These are phyloP conservation scores for Botrytis medusae DNA, from an alignment of 2,329 filamentous ascomycete species.

Conservation along the genomic window DNA sequence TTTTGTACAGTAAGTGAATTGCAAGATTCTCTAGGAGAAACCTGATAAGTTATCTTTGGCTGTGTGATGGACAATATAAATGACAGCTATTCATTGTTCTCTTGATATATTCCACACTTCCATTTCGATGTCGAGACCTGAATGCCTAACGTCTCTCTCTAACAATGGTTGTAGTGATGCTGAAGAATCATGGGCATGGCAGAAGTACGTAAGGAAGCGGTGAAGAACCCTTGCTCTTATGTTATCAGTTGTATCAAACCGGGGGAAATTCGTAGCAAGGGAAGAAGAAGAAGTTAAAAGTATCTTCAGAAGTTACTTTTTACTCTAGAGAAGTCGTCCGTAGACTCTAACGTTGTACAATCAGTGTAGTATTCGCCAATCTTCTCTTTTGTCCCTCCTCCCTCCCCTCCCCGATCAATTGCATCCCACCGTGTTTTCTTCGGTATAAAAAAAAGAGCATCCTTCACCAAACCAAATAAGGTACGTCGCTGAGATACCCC, in stretches of 20 bases:
- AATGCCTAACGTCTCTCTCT: background rate
- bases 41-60: background rate
- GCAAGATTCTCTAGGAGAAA: rapidly evolving
- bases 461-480: background rate
- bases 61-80: background rate
- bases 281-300: background rate
- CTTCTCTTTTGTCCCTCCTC: background rate
- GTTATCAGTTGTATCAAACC: background rate
- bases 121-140: background rate
- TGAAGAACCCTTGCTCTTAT: background rate
- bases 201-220: constrained; percentile 9
- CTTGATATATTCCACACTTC: background rate
- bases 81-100: too few species aligned
- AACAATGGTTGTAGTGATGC: background rate
- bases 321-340: background rate
- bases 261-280: background rate
- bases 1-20: rapidly evolving
- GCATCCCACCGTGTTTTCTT: background rate
- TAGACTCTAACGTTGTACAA: background rate
- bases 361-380: background rate
- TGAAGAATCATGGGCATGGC: background rate
- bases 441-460: background rate
- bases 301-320: background rate
- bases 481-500: constrained; percentile 9
- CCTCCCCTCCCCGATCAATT: background rate